A percentile compares a stretch with the other conserved stretches of the same genome.
Conservation (phyloP, 176 grass and related monocot species). For the Hordeum vulgare region DNA sequence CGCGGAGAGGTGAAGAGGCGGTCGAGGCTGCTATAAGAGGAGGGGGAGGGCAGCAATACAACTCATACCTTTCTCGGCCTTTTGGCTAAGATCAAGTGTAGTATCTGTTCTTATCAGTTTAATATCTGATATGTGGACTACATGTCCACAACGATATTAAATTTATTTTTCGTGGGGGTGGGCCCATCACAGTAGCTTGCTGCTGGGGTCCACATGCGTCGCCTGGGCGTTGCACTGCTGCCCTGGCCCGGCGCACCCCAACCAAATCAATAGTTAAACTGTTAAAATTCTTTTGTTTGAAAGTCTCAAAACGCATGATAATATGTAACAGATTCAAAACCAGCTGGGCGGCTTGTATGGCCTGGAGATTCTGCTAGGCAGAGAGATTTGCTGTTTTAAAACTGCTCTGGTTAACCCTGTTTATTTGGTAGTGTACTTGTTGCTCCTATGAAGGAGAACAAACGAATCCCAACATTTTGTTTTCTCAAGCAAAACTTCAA, state of each 20-base stretch:
- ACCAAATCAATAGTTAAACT: background rate
- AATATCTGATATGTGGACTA: constrained; percentile 69
- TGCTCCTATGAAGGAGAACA: too few relatives aligned
- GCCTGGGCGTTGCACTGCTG: background rate
- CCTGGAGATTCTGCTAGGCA: too few relatives aligned
- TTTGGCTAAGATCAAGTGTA: constrained; percentile 88
- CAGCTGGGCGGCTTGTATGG: too few relatives aligned
- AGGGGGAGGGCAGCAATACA: background rate
- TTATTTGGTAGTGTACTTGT: too few relatives aligned
- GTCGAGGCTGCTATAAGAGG: background rate
- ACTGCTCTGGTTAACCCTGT: too few relatives aligned
- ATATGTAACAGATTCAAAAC: too few relatives aligned
- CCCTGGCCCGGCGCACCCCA: background rate
- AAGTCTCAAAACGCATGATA: too few relatives aligned
- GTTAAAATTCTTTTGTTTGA: too few relatives aligned
- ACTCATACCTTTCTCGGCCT: constrained; percentile 71
- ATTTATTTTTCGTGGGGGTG: constrained; percentile 44
- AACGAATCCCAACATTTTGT: too few relatives aligned
- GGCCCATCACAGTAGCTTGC: too few relatives aligned
- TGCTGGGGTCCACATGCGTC: background rate
- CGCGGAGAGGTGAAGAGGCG: background rate
- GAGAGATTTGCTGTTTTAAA: too few relatives aligned
- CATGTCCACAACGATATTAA: constrained; percentile 49
- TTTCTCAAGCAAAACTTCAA: too few relatives aligned
- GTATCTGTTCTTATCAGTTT: constrained; percentile 94